Evolutionary conservation across 2,329 filamentous ascomycete genomes (phyloP), one percentile per base, ranked within the genome.

Genomic region (Ophiostoma australiae): DNA sequence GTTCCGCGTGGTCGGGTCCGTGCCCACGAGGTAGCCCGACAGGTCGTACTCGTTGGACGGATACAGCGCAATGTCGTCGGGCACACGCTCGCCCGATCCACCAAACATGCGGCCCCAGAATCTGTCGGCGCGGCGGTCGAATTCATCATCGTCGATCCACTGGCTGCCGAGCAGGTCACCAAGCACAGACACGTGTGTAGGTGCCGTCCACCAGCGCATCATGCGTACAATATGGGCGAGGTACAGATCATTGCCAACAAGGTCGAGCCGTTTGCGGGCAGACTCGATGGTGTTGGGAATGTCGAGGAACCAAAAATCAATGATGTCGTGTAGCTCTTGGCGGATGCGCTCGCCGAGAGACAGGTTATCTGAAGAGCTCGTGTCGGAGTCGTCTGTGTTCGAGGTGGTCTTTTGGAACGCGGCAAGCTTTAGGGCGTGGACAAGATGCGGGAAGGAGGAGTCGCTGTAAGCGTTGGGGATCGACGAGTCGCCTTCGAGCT

Each of bases 111-210:
- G 84, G 72, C 88, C 84, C 94, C 94, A 97, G 81, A 90, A 97
- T 55, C 94, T 84, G 75, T 82, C 80, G 20, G 89, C 90, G 55
- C 95, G 87, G 73, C 83, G 83, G 73, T 87, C 85, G 78, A 99
- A 99, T 80, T 99, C 95, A 39, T 85, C 86, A 77, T 97, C 89
- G 69, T 86, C 86, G 73, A 99, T 91, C 95, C 95, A 99, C 79
- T 99, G 95, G 76, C 93, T 97, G 11, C 95, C 95, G 11, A 99
- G 82, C 72, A 99, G 82, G 78, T 99, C 95, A 3, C 95, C 95
- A 4, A 99, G 84, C 0, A 98, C 93, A 0, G 91, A 89, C 27
- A 95, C 88, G 78, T 99, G 95, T 0, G 92, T 96, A 10, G 95
- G 95, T 20, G 84, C 82, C 0, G 91, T 87, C 90, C 91, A 96